Percentiles rank a stretch among this genome's conserved stretches.
These are phyloP conservation scores for Diversispora eburnea DNA, from an alignment of 192 early-diverging fungal species.

Conservation along the genomic window DNA sequence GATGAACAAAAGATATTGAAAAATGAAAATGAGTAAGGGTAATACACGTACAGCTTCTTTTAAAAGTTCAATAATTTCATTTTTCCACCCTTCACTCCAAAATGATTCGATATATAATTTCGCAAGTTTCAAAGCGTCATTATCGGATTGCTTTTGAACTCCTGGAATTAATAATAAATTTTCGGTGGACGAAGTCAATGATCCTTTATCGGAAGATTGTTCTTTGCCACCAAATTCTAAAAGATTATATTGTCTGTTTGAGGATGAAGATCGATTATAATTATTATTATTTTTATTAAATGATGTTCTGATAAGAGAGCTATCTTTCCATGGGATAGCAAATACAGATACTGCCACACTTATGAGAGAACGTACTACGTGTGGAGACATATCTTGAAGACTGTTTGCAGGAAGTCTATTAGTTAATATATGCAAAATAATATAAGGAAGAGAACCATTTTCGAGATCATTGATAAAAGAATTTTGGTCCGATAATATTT, in stretches of 20 bases:
- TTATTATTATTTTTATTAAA: neutral
- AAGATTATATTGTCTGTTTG: neutral
- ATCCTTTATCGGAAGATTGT: no score
- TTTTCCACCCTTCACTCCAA: constrained; percentile 35
- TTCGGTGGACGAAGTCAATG: neutral
- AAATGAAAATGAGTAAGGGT: neutral
- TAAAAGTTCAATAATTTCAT: constrained; percentile 15
- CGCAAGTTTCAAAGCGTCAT: constrained; percentile 6
- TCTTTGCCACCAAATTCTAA: no score
- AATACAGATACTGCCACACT: constrained; percentile 18
- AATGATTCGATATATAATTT: constrained; percentile 32
- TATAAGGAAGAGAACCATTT: constrained; percentile 10
- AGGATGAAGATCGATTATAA: neutral
- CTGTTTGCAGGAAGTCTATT: constrained; percentile 7
- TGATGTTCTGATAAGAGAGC: neutral
- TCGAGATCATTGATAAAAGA: neutral
- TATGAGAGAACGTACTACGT: constrained; percentile 15
- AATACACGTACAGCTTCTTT: constrained; percentile 23
- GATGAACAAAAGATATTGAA: no score
- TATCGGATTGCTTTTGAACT: neutral
- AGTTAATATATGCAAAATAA: constrained; percentile 6
- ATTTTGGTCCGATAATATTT: constrained; percentile 6
- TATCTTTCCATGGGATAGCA: constrained; percentile 1
- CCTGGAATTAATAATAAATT: neutral
- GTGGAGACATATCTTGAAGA: constrained; percentile 5